Evolutionary conservation across 176 grass and related monocot genomes (phyloP).

Genomic region (Oryza australiensis): DNA sequence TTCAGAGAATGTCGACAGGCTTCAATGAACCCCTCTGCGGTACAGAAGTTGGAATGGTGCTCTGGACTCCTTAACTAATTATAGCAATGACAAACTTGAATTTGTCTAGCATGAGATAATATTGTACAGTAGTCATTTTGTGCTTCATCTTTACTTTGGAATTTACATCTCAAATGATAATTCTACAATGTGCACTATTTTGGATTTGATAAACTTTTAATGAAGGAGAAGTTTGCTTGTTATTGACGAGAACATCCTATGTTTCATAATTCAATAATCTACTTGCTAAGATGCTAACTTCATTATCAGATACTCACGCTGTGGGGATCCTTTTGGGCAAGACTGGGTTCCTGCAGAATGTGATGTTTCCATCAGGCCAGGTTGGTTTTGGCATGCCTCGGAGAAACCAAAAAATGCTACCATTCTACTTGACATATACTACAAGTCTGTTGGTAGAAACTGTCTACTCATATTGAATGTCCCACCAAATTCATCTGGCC

Average conservation of each 20-base stretch:
- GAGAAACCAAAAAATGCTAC: slow-evolving; percentile 69
- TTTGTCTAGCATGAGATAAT: background rate
- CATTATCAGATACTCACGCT: slow-evolving; percentile 52
- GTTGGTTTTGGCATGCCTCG: slow-evolving; percentile 93
- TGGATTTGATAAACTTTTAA: background rate
- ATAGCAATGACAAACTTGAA: background rate
- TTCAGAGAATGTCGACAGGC: background rate
- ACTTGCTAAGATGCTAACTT: slow-evolving; percentile 11
- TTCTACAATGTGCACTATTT: background rate
- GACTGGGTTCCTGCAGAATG: slow-evolving; percentile 97
- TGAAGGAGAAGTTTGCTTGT: background rate
- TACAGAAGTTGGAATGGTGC: background rate
- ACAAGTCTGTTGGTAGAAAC: slow-evolving; percentile 94
- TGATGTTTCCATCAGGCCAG: slow-evolving; percentile 86
- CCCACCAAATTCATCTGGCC: slow-evolving; percentile 82
- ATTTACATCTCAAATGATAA: slow-evolving; percentile 11
- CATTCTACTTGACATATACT: slow-evolving; percentile 85
- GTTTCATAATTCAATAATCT: background rate
- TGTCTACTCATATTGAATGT: slow-evolving; percentile 93
- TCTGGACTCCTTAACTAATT: slow-evolving; percentile 29
- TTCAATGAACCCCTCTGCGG: background rate
- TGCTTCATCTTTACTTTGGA: background rate
- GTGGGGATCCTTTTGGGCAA: slow-evolving; percentile 69
- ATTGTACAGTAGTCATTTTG: no score
- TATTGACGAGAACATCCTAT: background rate